Percentiles rank a stretch among this genome's conserved stretches.
These are phyloP conservation scores for Fistulinella prunicolor DNA, from an alignment of 768 basidiomycete genomes.

Conservation along the genomic window DNA sequence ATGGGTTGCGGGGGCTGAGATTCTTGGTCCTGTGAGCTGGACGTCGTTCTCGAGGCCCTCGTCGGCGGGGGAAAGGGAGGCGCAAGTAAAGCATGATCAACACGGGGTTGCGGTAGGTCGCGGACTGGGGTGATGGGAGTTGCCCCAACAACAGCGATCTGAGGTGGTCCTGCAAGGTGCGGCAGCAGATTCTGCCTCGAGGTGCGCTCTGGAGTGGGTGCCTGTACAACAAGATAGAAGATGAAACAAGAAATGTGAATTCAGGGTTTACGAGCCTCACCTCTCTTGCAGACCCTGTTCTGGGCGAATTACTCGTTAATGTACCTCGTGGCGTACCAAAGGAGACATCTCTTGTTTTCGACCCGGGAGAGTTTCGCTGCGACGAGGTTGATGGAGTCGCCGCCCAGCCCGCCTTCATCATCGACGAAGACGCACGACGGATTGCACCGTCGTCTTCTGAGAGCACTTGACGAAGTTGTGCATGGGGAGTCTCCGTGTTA, in stretches of 20 bases:
- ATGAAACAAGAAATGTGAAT: slow-evolving; percentile 8
- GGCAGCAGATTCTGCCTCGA: slow-evolving; percentile 8
- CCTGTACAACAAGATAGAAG: slow-evolving; percentile 7
- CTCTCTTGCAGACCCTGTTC: slow-evolving; percentile 23
- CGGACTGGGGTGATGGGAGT: slow-evolving; percentile 20
- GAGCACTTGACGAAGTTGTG: slow-evolving; percentile 32
- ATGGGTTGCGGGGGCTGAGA: slow-evolving; percentile 11
- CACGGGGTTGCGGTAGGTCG: slow-evolving; percentile 23
- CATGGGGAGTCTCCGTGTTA: slow-evolving; percentile 21
- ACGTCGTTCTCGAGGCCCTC: slow-evolving; percentile 22
- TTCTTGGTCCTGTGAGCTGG: slow-evolving; percentile 22
- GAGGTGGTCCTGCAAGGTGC: slow-evolving; percentile 20
- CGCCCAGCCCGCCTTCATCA: slow-evolving; percentile 27
- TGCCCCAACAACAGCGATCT: slow-evolving; percentile 31
- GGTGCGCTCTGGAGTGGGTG: slow-evolving; percentile 20
- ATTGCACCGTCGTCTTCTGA: slow-evolving; percentile 26
- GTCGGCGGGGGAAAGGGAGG: slow-evolving; percentile 29
- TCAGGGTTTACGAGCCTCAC: slow-evolving; percentile 9
- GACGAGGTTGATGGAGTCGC: slow-evolving; percentile 22
- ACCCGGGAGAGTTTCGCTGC: slow-evolving; percentile 24
- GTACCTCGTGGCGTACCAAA: slow-evolving; percentile 24
- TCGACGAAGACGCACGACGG: slow-evolving; percentile 25
- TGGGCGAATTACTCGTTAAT: slow-evolving; percentile 23
- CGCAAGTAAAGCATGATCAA: slow-evolving; percentile 25
- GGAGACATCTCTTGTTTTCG: slow-evolving; percentile 13